Conservation (phyloP, 371 early-diverging fungal species). For the Smittium culicis region DNA sequence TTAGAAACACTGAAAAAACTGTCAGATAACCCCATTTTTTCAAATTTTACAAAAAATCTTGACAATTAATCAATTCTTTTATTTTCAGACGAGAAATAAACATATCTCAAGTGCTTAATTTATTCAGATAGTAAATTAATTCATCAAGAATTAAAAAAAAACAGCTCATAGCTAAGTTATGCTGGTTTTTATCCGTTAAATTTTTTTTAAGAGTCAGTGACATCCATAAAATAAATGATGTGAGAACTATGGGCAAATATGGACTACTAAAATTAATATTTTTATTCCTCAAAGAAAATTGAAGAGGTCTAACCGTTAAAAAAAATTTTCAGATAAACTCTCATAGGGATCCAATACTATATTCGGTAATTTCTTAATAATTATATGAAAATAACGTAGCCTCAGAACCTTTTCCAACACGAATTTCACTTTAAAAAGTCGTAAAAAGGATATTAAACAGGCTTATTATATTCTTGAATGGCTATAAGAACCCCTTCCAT, state of each 20-base stretch:
- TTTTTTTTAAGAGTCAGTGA: not conserved
- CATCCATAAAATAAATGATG: not conserved
- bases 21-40: not conserved
- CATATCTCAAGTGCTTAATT: not conserved
- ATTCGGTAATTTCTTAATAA: not conserved
- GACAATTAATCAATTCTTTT: not conserved
- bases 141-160: not conserved
- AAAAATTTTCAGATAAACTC: not conserved
- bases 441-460: not conserved
- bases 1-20: not conserved
- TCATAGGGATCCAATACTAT: not conserved
- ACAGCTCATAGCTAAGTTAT: not conserved
- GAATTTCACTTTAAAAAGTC: not conserved
- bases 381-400: not conserved
- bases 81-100: not conserved
- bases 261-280: not conserved
- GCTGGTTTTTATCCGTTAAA: not conserved
- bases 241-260: not conserved
- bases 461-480: not conserved
- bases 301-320: not conserved
- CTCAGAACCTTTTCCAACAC: not conserved
- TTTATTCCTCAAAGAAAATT: not conserved
- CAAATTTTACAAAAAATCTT: not conserved
- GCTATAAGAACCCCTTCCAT: not conserved
- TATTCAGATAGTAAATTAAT: not conserved